Base-by-base conservation (phyloP, 345 rosid genomes). In the Arabidopsis suecica region DNA sequence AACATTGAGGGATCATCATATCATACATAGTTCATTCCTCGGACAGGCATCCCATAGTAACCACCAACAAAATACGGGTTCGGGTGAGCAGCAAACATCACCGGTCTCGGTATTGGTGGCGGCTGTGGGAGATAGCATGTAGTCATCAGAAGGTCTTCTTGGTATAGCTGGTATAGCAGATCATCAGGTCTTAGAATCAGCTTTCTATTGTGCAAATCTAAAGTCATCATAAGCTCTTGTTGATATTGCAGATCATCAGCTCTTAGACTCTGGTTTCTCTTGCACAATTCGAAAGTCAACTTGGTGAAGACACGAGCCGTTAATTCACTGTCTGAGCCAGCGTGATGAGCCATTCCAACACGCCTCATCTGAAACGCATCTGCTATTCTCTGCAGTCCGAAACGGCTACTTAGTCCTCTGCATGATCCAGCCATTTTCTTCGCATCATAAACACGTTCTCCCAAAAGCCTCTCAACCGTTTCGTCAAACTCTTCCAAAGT, bases 291-390 rank as follows among this genome's bases (percentile, higher is more conserved):
- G 4, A 4, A 18, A 57, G 66, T 3, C 48, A 71, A 34, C 18
- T 9, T 3, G 2, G 6, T 5, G 42, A 13, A 65, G 4, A 65
- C 20, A 0, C 61, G 53, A n/a, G 76, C 61, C 2, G 76, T 77
- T 1, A 77, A 38, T 3, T 69, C 37, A 18, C 76, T 77, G 53
- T 77, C 80, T 0, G 72, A 77, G 5, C 80, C 80, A 2, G 76
- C 76, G 3, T 70, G 76, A 41, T 77, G 71, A 7, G 80, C 80
- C 2, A 16, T 30, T 47, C 76, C 71, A 7, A 20, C 44, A 25
- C 76, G 76, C 7, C 2, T 70, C 1, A 62, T 38, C 18, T 51
- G 30, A 18, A 63, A 54, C 11, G 8, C 20, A 30, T 71, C 45
- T 1, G 72, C 71, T 10, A 70, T 0, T 38, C 37, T 55, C 36